Conservation (phyloP, 2,329 filamentous ascomycete species). For the Pyrenophora seminiperda region DNA sequence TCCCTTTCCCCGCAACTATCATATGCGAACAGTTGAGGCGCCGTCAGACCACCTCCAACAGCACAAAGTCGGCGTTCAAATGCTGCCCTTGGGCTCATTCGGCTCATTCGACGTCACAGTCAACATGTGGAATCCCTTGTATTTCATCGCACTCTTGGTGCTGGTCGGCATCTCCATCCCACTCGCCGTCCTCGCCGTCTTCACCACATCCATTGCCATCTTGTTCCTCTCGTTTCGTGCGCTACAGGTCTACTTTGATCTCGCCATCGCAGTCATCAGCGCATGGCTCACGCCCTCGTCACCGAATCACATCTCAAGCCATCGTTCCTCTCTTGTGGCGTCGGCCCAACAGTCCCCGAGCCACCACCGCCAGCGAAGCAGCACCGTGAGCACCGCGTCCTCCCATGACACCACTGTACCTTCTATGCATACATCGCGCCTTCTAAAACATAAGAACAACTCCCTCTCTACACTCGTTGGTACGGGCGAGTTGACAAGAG, state of each 20-base stretch:
- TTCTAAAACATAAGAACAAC: constrained; percentile 36
- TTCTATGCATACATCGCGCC: constrained; percentile 18
- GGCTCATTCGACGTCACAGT: constrained; percentile 21
- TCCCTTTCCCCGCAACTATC: constrained; percentile 24
- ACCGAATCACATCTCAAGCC: constrained; percentile 21
- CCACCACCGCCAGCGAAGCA: constrained; percentile 33
- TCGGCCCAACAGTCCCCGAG: constrained; percentile 31
- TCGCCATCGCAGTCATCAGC: constrained; percentile 48
- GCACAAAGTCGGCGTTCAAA: constrained; percentile 10
- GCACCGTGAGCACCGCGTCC: constrained; percentile 28
- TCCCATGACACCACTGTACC: constrained; percentile 25
- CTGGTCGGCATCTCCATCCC: constrained; percentile 48
- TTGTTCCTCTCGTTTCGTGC: constrained; percentile 48
- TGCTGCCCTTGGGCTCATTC: constrained; percentile 19
- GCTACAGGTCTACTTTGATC: constrained; percentile 51
- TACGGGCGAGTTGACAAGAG: constrained; percentile 41
- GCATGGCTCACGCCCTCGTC: constrained; percentile 41
- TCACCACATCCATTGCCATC: constrained; percentile 49
- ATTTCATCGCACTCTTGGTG: constrained; percentile 44
- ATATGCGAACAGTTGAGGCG: constrained; percentile 19
- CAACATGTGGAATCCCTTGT: constrained; percentile 37
- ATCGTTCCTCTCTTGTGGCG: constrained; percentile 15
- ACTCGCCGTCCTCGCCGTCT: constrained; percentile 45
- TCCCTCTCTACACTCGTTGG: constrained; percentile 44
- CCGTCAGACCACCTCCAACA: constrained; percentile 1